Evolutionary conservation across 176 grass and related monocot species (phyloP).

Genomic region (sorghum (Sorghum bicolor)): Sorghum_bicolor_NCBIv3 NC_012876.2:45776501-45777000

Average conservation of each 20-base stretch:
- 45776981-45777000: neutral
- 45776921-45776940: neutral
- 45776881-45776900: conserved; percentile 14
- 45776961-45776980: conserved; percentile 22
- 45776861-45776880: neutral
- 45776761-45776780: conserved; percentile 52
- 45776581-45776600: no score
- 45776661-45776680: no score
- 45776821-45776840: conserved; percentile 33
- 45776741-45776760: neutral
- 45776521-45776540: no score
- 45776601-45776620: no score
- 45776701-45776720: neutral
- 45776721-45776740: conserved; percentile 14
- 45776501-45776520: no score
- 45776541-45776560: no score
- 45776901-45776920: neutral
- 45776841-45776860: neutral
- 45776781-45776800: conserved; percentile 23
- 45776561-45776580: no score
- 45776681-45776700: no score
- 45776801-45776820: conserved; percentile 20
- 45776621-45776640: no score
- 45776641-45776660: no score
- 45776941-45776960: neutral